Conservation (phyloP, 2,329 filamentous ascomycete species). For the Fusarium sambucinum region DNA sequence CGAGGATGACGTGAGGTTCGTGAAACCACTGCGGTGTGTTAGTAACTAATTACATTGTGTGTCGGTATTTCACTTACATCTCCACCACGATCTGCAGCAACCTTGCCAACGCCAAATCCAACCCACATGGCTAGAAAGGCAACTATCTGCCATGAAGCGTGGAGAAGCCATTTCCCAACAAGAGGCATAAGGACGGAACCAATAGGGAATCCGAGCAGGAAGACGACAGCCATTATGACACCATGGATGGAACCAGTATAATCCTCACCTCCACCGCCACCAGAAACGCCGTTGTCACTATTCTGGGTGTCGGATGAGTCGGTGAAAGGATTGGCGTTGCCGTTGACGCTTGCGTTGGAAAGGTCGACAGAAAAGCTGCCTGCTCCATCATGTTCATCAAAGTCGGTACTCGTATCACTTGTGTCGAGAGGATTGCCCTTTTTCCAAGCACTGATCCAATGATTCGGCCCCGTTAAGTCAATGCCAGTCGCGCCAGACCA, state of each 20-base stretch:
- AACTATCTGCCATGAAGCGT: slow-evolving; percentile 10
- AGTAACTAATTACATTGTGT: neutral
- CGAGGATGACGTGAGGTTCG: slow-evolving; percentile 3
- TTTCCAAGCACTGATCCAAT: slow-evolving; percentile 13
- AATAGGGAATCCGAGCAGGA: neutral
- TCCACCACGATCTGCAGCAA: slow-evolving; percentile 3
- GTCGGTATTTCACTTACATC: neutral
- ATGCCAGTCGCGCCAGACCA: neutral
- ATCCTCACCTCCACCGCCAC: neutral
- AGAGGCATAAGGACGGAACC: slow-evolving; percentile 8
- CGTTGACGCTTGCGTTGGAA: neutral
- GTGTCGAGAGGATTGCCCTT: slow-evolving; percentile 3
- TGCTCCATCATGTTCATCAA: neutral
- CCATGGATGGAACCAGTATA: slow-evolving; percentile 2
- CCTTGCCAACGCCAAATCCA: slow-evolving; percentile 4
- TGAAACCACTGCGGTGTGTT: neutral
- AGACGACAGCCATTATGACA: neutral
- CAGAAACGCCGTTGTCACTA: neutral
- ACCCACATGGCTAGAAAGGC: slow-evolving; percentile 1
- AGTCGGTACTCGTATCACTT: neutral
- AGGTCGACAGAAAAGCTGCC: slow-evolving; percentile 3
- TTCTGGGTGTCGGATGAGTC: neutral
- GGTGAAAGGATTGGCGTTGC: neutral
- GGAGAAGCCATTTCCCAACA: neutral
- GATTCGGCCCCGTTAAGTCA: neutral